These are phyloP conservation scores for Blastobotrys serpentis DNA, from an alignment of 1,139 yeast genomes.

Conservation along the genomic window DNA sequence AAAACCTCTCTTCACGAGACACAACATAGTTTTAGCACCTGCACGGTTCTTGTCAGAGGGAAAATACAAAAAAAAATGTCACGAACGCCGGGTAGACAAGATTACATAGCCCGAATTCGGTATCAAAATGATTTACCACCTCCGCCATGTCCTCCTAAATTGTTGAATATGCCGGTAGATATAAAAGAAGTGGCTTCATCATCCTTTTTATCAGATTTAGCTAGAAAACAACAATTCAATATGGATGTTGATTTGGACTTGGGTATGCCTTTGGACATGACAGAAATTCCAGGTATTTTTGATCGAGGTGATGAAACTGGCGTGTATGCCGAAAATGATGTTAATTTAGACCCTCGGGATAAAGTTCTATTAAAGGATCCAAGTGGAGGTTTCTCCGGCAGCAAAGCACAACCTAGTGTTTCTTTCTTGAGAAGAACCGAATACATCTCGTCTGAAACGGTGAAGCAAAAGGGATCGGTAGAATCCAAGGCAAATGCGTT, in stretches of 20 bases:
- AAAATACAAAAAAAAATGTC: conserved; percentile 23
- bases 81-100: conserved; percentile 51
- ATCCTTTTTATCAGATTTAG: conserved; percentile 66
- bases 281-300: conserved; percentile 65
- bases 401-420: conserved; percentile 60
- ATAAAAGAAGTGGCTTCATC: conserved; percentile 53
- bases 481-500: conserved; percentile 36
- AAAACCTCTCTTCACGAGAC: too few relatives aligned
- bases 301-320: conserved; percentile 58
- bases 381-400: conserved; percentile 40
- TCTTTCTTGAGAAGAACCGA: conserved; percentile 92
- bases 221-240: conserved; percentile 68
- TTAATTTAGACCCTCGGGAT: conserved; percentile 68
- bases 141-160: conserved; percentile 89
- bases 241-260: conserved; percentile 69
- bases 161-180: conserved; percentile 54
- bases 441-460: conserved; percentile 57
- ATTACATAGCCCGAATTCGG: conserved; percentile 81
- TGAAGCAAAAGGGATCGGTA: conserved; percentile 26
- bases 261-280: conserved; percentile 79
- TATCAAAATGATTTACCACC: conserved; percentile 89
- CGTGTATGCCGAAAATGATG: conserved; percentile 33
- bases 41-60: too few relatives aligned
- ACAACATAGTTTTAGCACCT: too few relatives aligned
- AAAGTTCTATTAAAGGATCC: conserved; percentile 79